A percentile compares a stretch with the other conserved stretches of the same genome.
Evolutionary conservation across 805 yeast species (phyloP).

Genomic region (Candida fluviatilis): DNA sequence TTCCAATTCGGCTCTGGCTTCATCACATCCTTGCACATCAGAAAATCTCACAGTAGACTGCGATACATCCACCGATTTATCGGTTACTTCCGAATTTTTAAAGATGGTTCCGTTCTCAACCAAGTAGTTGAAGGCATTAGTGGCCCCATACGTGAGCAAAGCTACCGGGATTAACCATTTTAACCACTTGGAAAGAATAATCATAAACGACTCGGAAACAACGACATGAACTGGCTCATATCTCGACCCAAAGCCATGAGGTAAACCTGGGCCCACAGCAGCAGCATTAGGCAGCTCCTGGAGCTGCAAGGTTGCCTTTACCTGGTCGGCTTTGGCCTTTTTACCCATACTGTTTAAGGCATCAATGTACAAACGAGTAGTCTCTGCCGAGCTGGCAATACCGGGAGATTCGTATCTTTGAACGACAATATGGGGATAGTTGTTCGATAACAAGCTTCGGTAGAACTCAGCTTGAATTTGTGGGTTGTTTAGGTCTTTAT

Average conservation of each 20-base stretch:
- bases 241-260: slow-evolving; percentile 53
- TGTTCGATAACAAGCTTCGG: slow-evolving; percentile 63
- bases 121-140: slow-evolving; percentile 71
- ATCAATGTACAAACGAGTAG: slow-evolving; percentile 72
- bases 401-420: slow-evolving; percentile 92
- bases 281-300: no score
- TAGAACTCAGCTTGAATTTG: slow-evolving; percentile 80
- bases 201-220: slow-evolving; percentile 77
- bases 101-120: slow-evolving; percentile 81
- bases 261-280: slow-evolving; percentile 8
- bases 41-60: slow-evolving; percentile 82
- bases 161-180: slow-evolving; percentile 86
- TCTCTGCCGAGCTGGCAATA: slow-evolving; percentile 77
- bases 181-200: slow-evolving; percentile 79
- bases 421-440: slow-evolving; percentile 95
- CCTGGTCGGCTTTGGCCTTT: slow-evolving; percentile 69
- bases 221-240: slow-evolving; percentile 92
- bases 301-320: slow-evolving; percentile 42
- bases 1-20: slow-evolving; percentile 94
- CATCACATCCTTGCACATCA: slow-evolving; percentile 97
- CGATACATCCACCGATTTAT: slow-evolving; percentile 77
- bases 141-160: slow-evolving; percentile 73
- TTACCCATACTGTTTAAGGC: slow-evolving; percentile 80
- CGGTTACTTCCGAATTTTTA: slow-evolving; percentile 67
- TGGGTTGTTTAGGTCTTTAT: slow-evolving; percentile 65